A percentile compares a stretch with the other conserved stretches of the same genome.
Conservation (phyloP, 2,329 filamentous ascomycete species). For the Apiospora hydei region DNA sequence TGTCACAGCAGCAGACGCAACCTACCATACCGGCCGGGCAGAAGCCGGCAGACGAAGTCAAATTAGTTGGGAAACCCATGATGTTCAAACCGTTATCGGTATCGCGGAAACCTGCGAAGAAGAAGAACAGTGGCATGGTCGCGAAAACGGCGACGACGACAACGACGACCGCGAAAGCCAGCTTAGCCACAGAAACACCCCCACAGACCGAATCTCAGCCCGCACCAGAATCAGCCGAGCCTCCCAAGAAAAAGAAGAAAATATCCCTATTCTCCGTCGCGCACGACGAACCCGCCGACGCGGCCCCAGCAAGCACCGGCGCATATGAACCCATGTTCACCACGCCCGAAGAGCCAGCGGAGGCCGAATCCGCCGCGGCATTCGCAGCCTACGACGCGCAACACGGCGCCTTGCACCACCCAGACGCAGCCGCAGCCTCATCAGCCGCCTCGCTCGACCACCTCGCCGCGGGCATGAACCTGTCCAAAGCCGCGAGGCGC, state of each 20-base stretch:
- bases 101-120: constrained; percentile 75
- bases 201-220: constrained; percentile 31
- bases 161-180: constrained; percentile 28
- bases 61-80: constrained; percentile 78
- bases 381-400: constrained; percentile 46
- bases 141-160: constrained; percentile 37
- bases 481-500: constrained; percentile 77
- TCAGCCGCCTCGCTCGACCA: constrained; percentile 66
- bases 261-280: constrained; percentile 75
- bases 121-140: constrained; percentile 53
- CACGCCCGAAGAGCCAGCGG: constrained; percentile 35
- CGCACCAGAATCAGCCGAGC: constrained; percentile 32
- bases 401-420: constrained; percentile 31
- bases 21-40: constrained; percentile 63
- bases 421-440: constrained; percentile 24
- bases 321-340: constrained; percentile 63
- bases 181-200: constrained; percentile 19
- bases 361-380: constrained; percentile 37
- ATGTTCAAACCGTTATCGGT: constrained; percentile 93
- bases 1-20: constrained; percentile 49
- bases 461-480: constrained; percentile 79
- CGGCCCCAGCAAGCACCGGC: constrained; percentile 33
- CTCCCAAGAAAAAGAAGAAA: constrained; percentile 60
- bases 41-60: constrained; percentile 68
- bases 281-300: constrained; percentile 11